Evolutionary conservation across 176 grass and related monocot species (phyloP).

Genomic region (Rhynchospora breviuscula): DNA sequence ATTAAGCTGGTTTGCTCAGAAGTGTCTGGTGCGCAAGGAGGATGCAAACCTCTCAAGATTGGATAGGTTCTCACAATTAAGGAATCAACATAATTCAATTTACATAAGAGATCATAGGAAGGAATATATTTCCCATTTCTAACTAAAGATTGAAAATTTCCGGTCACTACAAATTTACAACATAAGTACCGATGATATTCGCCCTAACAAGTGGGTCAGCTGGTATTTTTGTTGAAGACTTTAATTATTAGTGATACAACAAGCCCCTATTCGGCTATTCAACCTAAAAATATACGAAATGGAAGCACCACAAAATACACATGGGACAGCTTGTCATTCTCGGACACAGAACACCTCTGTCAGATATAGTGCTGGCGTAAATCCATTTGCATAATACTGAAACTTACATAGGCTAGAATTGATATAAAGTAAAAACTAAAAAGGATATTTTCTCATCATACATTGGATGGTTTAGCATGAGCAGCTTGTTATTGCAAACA

Average conservation of each 20-base stretch:
- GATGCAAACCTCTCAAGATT: constrained; percentile 68
- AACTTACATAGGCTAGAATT: not conserved
- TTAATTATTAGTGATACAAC: not conserved
- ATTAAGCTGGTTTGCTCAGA: constrained; percentile 40
- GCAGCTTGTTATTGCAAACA: constrained; percentile 69
- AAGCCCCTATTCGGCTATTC: not conserved
- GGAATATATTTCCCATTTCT: not conserved
- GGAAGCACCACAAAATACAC: not conserved
- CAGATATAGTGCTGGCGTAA: not conserved
- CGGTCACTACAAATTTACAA: not conserved
- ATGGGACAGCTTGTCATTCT: not conserved
- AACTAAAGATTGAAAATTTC: not conserved
- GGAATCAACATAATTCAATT: constrained; percentile 40
- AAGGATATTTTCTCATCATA: constrained; percentile 95
- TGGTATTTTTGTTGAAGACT: not conserved
- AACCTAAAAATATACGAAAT: not conserved
- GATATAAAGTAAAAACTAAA: not conserved
- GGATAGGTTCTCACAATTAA: constrained; percentile 51
- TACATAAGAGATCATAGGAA: constrained; percentile 5
- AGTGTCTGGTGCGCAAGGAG: constrained; percentile 41
- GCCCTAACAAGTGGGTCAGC: not conserved
- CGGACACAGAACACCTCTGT: not conserved
- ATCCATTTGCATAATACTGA: not conserved
- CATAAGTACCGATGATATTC: constrained; percentile 6
- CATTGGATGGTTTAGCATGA: constrained; percentile 95